Conservation (phyloP, 192 early-diverging fungal species). For the Dissophora ornata region DNA sequence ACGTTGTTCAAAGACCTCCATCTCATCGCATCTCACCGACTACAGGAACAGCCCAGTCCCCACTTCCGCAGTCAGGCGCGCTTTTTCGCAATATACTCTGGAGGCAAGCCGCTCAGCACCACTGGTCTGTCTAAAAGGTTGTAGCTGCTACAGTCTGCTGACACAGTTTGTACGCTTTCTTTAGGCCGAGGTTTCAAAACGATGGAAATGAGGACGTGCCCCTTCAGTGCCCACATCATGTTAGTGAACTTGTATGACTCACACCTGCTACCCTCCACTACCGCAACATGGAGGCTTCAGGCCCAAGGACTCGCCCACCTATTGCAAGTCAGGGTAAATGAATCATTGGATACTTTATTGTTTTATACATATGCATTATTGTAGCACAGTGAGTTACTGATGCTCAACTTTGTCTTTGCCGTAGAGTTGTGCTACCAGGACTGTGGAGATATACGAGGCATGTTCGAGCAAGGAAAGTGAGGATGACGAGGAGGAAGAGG, state of each 20-base stretch:
- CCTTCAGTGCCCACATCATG: conserved; percentile 24
- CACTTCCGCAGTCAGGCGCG: conserved; percentile 22
- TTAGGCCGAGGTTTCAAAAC: conserved; percentile 47
- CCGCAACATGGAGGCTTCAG: conserved; percentile 23
- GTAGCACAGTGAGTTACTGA: neutral
- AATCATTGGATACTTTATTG: neutral
- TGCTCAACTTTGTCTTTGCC: neutral
- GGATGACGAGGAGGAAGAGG: too few species aligned
- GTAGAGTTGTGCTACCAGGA: conserved; percentile 9
- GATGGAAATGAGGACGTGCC: conserved; percentile 23
- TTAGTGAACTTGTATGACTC: conserved; percentile 14
- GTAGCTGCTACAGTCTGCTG: neutral
- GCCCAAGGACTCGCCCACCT: conserved; percentile 36
- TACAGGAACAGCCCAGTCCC: conserved; percentile 26
- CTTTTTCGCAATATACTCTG: conserved; percentile 50
- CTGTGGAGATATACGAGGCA: conserved; percentile 15
- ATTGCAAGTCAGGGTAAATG: conserved; percentile 33
- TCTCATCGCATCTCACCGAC: conserved; percentile 35
- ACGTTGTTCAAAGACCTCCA: conserved; percentile 43
- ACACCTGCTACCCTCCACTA: conserved; percentile 20
- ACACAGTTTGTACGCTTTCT: conserved; percentile 2
- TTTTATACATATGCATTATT: conserved; percentile 1
- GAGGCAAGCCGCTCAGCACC: conserved; percentile 28
- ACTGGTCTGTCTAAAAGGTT: neutral
- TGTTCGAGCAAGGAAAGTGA: neutral